Evolutionary conservation across 2,329 filamentous ascomycete genomes (phyloP).

Genomic region (Sporothrix pseudoabietina): DNA sequence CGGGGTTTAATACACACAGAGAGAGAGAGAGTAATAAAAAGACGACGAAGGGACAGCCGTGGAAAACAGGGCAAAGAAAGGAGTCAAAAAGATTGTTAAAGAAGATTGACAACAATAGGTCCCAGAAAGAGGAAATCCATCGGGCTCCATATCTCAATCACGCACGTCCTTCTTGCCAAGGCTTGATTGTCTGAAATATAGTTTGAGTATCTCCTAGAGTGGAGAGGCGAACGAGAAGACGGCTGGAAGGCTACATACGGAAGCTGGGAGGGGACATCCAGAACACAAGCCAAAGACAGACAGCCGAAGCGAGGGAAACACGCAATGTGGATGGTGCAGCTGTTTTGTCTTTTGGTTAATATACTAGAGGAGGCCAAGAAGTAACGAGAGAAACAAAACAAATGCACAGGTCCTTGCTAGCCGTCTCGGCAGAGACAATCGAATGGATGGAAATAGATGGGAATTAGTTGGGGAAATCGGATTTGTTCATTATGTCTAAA

Average conservation of each 20-base stretch:
- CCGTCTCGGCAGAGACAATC: conserved; percentile 11
- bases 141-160: neutral
- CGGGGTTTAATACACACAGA: conserved; percentile 33
- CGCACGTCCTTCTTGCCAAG: neutral
- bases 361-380: neutral
- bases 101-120: neutral
- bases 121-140: neutral
- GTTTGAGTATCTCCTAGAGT: neutral
- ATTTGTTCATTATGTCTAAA: neutral
- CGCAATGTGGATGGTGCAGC: too few relatives aligned
- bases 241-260: conserved; percentile 9
- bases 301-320: neutral
- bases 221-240: neutral
- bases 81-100: neutral
- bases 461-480: neutral
- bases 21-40: neutral
- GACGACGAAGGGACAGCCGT: neutral
- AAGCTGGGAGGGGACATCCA: neutral
- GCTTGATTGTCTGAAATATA: neutral
- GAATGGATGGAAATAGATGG: neutral
- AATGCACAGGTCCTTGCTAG: neutral
- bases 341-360: conserved; percentile 9
- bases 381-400: neutral
- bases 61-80: neutral
- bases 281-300: neutral